Conservation (phyloP, 306 rosid species). For the Quillaja saponaria region DNA sequence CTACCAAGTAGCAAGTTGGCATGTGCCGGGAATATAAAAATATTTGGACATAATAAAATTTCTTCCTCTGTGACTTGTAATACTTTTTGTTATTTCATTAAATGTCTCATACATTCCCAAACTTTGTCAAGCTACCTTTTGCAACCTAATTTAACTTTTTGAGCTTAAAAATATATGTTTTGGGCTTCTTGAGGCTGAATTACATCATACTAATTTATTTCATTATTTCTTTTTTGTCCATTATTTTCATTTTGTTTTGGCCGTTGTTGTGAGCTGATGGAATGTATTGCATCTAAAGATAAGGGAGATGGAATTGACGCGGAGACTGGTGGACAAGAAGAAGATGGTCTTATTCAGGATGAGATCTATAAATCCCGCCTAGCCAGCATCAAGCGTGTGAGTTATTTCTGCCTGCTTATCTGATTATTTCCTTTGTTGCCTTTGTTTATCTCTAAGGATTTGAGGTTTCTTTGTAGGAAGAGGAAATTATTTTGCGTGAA, state of each 20-base stretch:
- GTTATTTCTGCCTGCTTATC: slow-evolving; percentile 26
- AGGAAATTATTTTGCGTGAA: slow-evolving; percentile 79
- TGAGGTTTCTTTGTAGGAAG: slow-evolving; percentile 61
- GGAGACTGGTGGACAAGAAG: slow-evolving; percentile 74
- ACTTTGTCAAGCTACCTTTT: slow-evolving; percentile 6
- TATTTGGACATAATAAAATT: slow-evolving; percentile 2
- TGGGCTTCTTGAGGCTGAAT: slow-evolving; percentile 14
- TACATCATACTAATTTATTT: slow-evolving; percentile 20
- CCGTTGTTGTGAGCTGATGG: slow-evolving; percentile 27
- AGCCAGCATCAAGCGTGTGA: slow-evolving; percentile 92
- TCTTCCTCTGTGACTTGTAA: not conserved
- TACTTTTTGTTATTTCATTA: slow-evolving; percentile 12
- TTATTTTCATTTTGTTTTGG: slow-evolving; percentile 17
- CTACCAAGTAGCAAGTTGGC: slow-evolving; percentile 7
- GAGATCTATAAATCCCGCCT: slow-evolving; percentile 90
- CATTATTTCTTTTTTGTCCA: slow-evolving; percentile 15
- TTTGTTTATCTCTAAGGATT: slow-evolving; percentile 4
- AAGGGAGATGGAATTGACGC: slow-evolving; percentile 73
- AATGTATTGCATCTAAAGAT: slow-evolving; percentile 43
- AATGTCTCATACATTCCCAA: slow-evolving; percentile 7
- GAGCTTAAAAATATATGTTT: slow-evolving; percentile 23
- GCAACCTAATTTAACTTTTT: slow-evolving; percentile 18
- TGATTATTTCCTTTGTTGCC: slow-evolving; percentile 10
- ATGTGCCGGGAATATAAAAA: not conserved
- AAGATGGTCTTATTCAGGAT: slow-evolving; percentile 76